These are phyloP conservation scores for Leccinellum albellum DNA, from an alignment of 768 basidiomycete genomes.

Conservation along the genomic window DNA sequence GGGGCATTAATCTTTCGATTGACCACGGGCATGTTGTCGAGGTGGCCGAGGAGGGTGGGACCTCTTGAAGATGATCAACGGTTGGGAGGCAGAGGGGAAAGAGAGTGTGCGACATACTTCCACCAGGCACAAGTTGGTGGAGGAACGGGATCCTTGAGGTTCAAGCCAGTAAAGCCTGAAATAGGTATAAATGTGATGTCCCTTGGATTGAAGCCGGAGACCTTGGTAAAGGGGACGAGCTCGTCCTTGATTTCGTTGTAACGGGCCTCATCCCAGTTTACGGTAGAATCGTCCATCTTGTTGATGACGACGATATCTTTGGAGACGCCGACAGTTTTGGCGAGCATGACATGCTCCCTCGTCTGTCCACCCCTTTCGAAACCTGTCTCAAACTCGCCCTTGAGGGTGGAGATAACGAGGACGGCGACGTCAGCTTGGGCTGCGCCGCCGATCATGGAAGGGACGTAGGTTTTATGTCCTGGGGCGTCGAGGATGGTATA, in stretches of 20 bases:
- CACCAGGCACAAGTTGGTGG: conserved; percentile 78
- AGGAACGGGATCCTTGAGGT: conserved; percentile 81
- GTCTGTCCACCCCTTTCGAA: conserved; percentile 99
- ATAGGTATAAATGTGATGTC: conserved; percentile 92
- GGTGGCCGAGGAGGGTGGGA: conserved; percentile 75
- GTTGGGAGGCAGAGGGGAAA: conserved; percentile 2
- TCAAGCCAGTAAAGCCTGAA: conserved; percentile 87
- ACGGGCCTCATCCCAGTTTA: conserved; percentile 81
- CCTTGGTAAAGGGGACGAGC: conserved; percentile 82
- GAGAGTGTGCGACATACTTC: conserved; percentile 56
- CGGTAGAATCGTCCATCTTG: conserved; percentile 98
- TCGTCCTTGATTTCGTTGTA: conserved; percentile 92
- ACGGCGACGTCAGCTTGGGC: conserved; percentile 98
- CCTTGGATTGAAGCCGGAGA: conserved; percentile 91
- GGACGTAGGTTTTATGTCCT: conserved; percentile 98
- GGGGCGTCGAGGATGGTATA: conserved; percentile 99
- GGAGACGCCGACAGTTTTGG: conserved; percentile 96
- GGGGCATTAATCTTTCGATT: conserved; percentile 89
- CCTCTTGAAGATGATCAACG: conserved; percentile 47
- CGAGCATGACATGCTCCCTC: conserved; percentile 95
- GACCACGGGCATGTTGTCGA: conserved; percentile 88
- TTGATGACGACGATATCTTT: conserved; percentile 87
- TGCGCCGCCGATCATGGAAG: conserved; percentile 96
- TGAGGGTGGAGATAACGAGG: conserved; percentile 95
- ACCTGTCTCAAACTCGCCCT: conserved; percentile 99